phyloP scores from a whole-genome alignment of 2,329 filamentous ascomycete species.

The Cordyceps farinosa region DNA sequence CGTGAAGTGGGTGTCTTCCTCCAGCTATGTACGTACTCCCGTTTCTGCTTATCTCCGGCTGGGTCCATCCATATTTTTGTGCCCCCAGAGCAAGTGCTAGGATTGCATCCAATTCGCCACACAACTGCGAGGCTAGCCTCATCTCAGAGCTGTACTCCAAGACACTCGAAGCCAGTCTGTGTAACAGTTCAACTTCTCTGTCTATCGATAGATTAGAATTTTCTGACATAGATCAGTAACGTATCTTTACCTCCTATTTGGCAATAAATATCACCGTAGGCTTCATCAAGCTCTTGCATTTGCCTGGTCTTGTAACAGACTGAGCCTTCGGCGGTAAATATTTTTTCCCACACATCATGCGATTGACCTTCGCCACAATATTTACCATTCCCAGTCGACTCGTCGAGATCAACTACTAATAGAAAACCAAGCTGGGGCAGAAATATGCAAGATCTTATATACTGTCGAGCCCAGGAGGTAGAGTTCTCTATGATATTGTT shows the following conservation, averaged over 20 bases:
- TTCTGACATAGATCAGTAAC: not conserved
- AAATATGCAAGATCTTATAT: constrained; percentile 74
- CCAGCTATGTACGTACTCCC: constrained; percentile 71
- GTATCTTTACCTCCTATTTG: constrained; percentile 66
- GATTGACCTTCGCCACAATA: constrained; percentile 59
- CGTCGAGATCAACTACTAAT: constrained; percentile 60
- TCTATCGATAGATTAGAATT: constrained; percentile 47
- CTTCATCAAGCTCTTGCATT: constrained; percentile 76
- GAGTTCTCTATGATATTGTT: constrained; percentile 59
- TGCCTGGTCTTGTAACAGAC: constrained; percentile 83
- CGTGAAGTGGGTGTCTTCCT: constrained; percentile 86
- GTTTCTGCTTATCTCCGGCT: constrained; percentile 64
- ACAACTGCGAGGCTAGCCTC: constrained; percentile 67
- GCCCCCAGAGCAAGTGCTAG: constrained; percentile 78
- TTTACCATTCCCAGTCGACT: constrained; percentile 51
- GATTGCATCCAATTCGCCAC: constrained; percentile 83
- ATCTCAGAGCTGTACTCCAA: constrained; percentile 67
- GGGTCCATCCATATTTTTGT: constrained; percentile 64
- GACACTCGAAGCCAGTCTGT: constrained; percentile 68
- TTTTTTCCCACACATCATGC: constrained; percentile 67
- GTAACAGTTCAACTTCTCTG: constrained; percentile 83
- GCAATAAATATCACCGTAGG: constrained; percentile 81
- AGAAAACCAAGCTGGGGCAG: constrained; percentile 91
- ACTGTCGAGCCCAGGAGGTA: constrained; percentile 53
- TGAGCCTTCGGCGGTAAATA: constrained; percentile 67